phyloP scores from a whole-genome alignment of 1,139 yeast genomes.

The Protomyces macrosporus region DNA sequence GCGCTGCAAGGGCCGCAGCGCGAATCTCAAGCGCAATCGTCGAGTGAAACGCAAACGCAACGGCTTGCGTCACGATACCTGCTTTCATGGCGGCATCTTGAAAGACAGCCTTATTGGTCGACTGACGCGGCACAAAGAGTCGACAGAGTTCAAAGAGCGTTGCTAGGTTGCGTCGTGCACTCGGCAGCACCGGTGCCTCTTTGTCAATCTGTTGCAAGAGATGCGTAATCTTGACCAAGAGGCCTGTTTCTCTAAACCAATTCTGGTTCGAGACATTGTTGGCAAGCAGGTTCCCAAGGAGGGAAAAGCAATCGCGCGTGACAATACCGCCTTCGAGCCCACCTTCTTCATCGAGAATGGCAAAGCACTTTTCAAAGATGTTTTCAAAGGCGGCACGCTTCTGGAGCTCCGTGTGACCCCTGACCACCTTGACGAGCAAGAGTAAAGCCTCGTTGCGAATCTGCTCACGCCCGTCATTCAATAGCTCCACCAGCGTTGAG shows the following conservation, averaged over 20 bases:
- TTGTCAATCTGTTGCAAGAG: conserved; percentile 44
- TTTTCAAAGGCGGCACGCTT: conserved; percentile 92
- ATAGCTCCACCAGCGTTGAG: conserved; percentile 61
- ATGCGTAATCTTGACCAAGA: conserved; percentile 58
- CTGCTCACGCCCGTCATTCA: conserved; percentile 78
- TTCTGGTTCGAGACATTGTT: conserved; percentile 90
- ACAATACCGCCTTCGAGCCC: conserved; percentile 86
- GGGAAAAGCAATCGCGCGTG: conserved; percentile 69
- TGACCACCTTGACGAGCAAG: conserved; percentile 74
- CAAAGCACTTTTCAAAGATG: conserved; percentile 74
- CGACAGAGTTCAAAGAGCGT: conserved; percentile 1
- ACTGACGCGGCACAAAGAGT: conserved; percentile 10
- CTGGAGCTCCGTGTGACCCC: conserved; percentile 80
- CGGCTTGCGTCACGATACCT: conserved; percentile 12
- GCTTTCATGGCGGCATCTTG: conserved; percentile 22
- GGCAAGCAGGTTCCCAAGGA: conserved; percentile 64
- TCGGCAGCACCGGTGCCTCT: neutral
- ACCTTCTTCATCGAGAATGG: conserved; percentile 77
- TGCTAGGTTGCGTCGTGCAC: neutral
- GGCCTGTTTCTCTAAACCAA: conserved; percentile 76
- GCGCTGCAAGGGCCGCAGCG: conserved; percentile 11
- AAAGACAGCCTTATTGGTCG: neutral
- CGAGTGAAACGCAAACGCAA: conserved; percentile 14
- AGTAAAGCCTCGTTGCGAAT: conserved; percentile 49
- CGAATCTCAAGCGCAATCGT: conserved; percentile 12